Conservation (phyloP, 352 stramenopile species). For the Stramenopiles sp. region DNA sequence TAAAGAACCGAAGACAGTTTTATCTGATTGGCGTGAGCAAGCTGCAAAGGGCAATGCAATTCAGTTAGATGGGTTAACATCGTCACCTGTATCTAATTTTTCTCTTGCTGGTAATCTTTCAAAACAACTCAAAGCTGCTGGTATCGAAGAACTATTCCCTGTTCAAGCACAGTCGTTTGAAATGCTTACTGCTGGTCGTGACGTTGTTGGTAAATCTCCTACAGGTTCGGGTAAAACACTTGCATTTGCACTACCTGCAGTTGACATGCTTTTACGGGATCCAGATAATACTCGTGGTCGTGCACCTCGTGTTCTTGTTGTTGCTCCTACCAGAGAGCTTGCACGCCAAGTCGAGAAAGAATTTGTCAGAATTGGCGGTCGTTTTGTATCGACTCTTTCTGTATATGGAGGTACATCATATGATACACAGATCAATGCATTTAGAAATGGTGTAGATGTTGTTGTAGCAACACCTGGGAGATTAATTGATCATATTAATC, state of each 20-base stretch:
- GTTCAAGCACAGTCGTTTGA: conserved; percentile 71
- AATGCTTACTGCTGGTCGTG: conserved; percentile 61
- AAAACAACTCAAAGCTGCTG: conserved; percentile 26
- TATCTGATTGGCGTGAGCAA: too few relatives aligned
- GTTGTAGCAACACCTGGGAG: conserved; percentile 57
- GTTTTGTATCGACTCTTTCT: conserved; percentile 34
- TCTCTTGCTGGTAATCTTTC: conserved; percentile 26
- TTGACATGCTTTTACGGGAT: conserved; percentile 37
- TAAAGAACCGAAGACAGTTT: too few relatives aligned
- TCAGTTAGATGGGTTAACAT: too few relatives aligned
- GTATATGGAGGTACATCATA: conserved; percentile 65
- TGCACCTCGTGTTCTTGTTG: conserved; percentile 52
- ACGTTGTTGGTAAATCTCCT: conserved; percentile 77
- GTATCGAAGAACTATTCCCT: conserved; percentile 45
- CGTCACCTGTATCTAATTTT: conserved; percentile 28
- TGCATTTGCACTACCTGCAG: conserved; percentile 74
- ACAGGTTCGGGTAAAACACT: conserved; percentile 95
- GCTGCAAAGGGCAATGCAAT: too few relatives aligned
- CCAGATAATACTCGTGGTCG: conserved; percentile 25
- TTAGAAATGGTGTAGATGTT: conserved; percentile 48
- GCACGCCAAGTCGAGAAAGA: conserved; percentile 71
- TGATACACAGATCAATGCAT: conserved; percentile 37
- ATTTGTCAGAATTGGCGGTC: conserved; percentile 28
- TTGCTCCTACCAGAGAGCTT: conserved; percentile 84
- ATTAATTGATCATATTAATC: conserved; percentile 61